Evolutionary conservation across 2,329 filamentous ascomycete genomes (phyloP), one percentile per base, ranked within the genome.

Genomic region (Fusarium floridanum): DNA sequence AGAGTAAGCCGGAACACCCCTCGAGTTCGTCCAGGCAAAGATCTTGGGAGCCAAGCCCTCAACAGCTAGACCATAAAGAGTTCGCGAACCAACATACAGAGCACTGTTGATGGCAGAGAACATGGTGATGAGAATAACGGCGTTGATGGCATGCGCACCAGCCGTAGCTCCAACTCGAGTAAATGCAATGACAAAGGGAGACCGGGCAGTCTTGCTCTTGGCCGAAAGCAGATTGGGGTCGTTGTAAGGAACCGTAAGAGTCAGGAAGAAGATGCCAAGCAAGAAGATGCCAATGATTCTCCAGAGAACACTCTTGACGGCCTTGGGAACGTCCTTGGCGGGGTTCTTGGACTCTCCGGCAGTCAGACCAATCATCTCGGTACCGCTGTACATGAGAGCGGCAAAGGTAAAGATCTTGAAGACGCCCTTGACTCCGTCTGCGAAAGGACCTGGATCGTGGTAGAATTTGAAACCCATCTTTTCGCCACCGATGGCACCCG

Each of bases 401-500:
- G 56, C 36, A 43, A 60, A 60, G 24, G 32, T 36, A 5, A 60
- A 60, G 6, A 60, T 29, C 36, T 60, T 41, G 17, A 60, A 60
- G 2, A 60, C 56, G 4, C 56, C 56, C 16, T 60, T 60, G 7
- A 41, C 36, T 0, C 56, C 56, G 12, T 20, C 56, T 16, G 56
- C 36, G 20, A 60, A 60, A 5, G 55, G 39, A 11, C 64, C 65
- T 0, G 60, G 60, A 36, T 70, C n/a, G 10, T 55, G 17, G 45
- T 68, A 68, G 12, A 67, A 70, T n/a, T 70, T 64, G 60, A 64
- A 70, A 9, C 77, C 77, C 20, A 77, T 70, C 9, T 68, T 70
- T n/a, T 78, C 68, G 16, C 72, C 74, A 11, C 74, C 68, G 20
- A 77, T 76, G 7, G 66, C 73, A 10, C 76, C 76, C 4, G 67